Base-by-base conservation (phyloP, 2,329 filamentous ascomycete species). In the Hypoxylon sp. region DNA sequence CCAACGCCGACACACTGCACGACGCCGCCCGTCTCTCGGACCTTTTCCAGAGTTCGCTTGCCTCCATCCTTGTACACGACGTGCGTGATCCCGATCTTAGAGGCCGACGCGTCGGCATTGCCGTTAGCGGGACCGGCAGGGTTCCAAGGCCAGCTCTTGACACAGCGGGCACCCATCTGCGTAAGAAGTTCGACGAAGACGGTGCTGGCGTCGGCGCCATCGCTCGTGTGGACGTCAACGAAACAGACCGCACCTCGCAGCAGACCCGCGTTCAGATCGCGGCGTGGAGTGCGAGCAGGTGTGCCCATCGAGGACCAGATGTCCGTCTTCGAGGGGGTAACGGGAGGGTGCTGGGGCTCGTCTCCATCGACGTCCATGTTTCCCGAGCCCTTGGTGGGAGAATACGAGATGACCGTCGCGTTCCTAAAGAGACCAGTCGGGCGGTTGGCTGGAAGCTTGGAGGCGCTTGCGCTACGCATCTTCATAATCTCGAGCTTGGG, bases 11-110 rank as follows among this genome's bases (percentile, higher is more conserved):
- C 91, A 75, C 92, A 96, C 66, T 91, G 87, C 31, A 97, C 90
- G 24, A 90, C 80, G 4, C 91, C 91, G 11, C 84, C 82, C 33
- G 85, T 87, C 67, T 88, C 83, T 55, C 86, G 82, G 5, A 94
- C 88, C 75, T 92, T 96, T 70, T 96, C 88, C 64, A 97, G 75
- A 0, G 92, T 96, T 21, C 88, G 82, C 69, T 88, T 88, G 37
- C 87, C 87, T 41, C 92, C 92, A 69, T 96, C 92, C 73, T 96
- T 97, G 79, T 88, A 97, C 5, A 97, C 86, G 6, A 97, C 90
- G 70, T 97, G 92, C 0, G 92, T 96, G 67, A 96, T 91, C 4
- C 88, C 89, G 57, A 91, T 78, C 71, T 86, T 89, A 45, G 72
- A 72, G 37, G 73, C 71, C 11, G 74, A 72, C 4, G 70, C 68